Evolutionary conservation across 495 filamentous ascomycete genomes (phyloP).

Genomic region (Aspergillus egyptiacus): DNA sequence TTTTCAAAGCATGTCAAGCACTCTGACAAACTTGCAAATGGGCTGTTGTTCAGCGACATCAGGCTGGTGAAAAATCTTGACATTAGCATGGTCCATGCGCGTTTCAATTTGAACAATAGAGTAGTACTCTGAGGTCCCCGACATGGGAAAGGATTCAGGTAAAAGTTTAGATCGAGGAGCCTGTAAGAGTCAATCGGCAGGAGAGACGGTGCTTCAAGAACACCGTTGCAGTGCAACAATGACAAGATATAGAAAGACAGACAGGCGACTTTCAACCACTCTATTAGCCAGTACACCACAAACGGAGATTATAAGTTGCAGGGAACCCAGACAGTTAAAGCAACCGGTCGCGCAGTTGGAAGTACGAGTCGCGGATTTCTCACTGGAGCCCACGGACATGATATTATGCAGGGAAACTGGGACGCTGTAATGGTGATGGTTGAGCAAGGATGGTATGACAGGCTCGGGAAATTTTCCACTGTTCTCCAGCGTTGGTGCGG

Average conservation of each 20-base stretch:
- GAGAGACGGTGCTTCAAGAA: conserved; percentile 1
- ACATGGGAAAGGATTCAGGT: too few relatives aligned
- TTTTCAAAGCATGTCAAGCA: too few relatives aligned
- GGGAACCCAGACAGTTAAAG: conserved; percentile 9
- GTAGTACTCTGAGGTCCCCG: too few relatives aligned
- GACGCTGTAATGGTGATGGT: not conserved
- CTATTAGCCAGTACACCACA: not conserved
- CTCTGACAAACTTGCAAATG: too few relatives aligned
- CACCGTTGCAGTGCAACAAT: not conserved
- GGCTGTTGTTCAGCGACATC: too few relatives aligned
- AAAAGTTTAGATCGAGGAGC: too few relatives aligned
- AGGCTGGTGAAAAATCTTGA: too few relatives aligned
- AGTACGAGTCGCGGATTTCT: conserved; percentile 7
- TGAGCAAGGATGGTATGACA: conserved; percentile 12
- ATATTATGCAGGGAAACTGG: conserved; percentile 14
- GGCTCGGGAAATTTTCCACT: conserved; percentile 8
- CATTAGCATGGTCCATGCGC: too few relatives aligned
- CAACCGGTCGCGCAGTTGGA: conserved; percentile 14
- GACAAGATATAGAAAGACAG: conserved; percentile 2
- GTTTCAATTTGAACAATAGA: too few relatives aligned
- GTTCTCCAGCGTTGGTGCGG: conserved; percentile 9
- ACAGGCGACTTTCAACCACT: conserved; percentile 6
- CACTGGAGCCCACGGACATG: conserved; percentile 8
- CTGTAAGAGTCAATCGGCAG: not conserved
- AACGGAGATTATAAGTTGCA: conserved; percentile 13